A percentile compares a stretch with the other conserved stretches of the same genome.
phyloP scores from a whole-genome alignment of 2,329 filamentous ascomycete species.

The Trematosphaeria pertusa region DNA sequence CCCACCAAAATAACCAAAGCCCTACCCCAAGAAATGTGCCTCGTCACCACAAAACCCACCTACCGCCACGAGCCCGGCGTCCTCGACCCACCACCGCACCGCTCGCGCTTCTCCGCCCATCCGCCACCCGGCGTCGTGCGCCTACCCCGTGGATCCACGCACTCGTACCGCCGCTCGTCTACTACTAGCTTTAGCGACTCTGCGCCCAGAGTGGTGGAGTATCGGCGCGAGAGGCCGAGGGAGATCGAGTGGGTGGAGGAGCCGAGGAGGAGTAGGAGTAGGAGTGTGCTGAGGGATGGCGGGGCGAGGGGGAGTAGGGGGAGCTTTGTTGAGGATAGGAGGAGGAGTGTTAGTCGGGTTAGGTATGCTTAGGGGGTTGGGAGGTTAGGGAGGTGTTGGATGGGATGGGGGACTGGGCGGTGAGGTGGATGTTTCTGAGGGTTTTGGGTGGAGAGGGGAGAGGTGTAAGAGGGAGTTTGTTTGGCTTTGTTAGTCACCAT shows the following conservation, averaged over 20 bases:
- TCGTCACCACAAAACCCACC: conserved; percentile 40
- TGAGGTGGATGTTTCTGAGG: too few species aligned
- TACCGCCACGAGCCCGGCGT: conserved; percentile 28
- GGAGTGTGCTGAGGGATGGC: conserved; percentile 26
- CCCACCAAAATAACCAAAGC: not conserved
- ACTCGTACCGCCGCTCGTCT: conserved; percentile 30
- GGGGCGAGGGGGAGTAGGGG: conserved; percentile 27
- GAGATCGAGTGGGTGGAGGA: conserved; percentile 39
- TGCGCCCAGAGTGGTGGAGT: conserved; percentile 27
- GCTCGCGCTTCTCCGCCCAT: conserved; percentile 42
- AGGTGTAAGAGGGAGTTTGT: not conserved
- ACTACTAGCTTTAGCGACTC: conserved; percentile 25
- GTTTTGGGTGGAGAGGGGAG: not conserved
- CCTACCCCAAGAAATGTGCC: conserved; percentile 47
- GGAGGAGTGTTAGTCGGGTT: conserved; percentile 40
- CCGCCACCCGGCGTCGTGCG: conserved; percentile 42
- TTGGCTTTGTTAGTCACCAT: not conserved
- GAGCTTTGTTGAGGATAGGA: conserved; percentile 34
- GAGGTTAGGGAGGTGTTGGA: too few species aligned
- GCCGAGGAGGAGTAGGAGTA: conserved; percentile 30
- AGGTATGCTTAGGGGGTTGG: too few species aligned
- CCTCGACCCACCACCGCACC: conserved; percentile 39
- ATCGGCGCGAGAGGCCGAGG: conserved; percentile 22
- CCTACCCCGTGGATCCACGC: conserved; percentile 33
- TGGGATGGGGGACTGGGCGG: not conserved